phyloP scores from a whole-genome alignment of 192 early-diverging fungal species.

The Coemansia sp. region DNA sequence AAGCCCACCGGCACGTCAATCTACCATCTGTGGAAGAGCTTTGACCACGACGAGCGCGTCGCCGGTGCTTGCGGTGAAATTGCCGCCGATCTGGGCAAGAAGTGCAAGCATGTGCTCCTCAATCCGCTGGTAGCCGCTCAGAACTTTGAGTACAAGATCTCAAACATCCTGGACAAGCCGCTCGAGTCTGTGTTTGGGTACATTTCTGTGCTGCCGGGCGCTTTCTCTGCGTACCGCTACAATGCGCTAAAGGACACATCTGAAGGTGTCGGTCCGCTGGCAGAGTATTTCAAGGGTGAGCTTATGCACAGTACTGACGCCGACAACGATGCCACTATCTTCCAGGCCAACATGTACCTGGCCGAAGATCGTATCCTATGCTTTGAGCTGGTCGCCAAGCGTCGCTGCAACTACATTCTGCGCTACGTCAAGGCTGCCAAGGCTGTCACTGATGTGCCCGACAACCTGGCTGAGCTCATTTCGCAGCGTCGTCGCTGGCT shows the following conservation, averaged over 20 bases:
- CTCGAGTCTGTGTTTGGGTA: conserved; percentile 93
- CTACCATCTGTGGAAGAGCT: conserved; percentile 93
- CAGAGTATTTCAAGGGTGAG: conserved; percentile 92
- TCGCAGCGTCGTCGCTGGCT: conserved; percentile 97
- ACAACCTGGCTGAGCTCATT: conserved; percentile 86
- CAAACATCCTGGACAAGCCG: conserved; percentile 96
- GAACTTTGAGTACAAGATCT: conserved; percentile 99
- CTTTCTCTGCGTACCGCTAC: conserved; percentile 95
- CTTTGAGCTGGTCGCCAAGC: conserved; percentile 90
- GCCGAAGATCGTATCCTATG: conserved; percentile 92
- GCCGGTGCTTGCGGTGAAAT: conserved; percentile 97
- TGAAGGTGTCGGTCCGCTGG: conserved; percentile 62
- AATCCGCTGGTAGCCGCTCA: conserved; percentile 93
- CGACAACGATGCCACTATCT: conserved; percentile 63
- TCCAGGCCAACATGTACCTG: conserved; percentile 92
- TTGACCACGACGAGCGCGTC: conserved; percentile 74
- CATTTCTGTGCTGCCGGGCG: conserved; percentile 93
- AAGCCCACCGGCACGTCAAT: conserved; percentile 78
- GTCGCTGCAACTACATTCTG: conserved; percentile 72
- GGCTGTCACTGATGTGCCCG: conserved; percentile 94
- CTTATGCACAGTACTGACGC: conserved; percentile 69
- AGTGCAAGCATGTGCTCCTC: conserved; percentile 61
- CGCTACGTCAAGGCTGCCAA: conserved; percentile 86
- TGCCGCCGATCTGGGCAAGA: conserved; percentile 77
- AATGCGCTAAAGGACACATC: conserved; percentile 72